Conservation (phyloP, 768 basidiomycete species). For the Leccinum pellstonianum region DNA sequence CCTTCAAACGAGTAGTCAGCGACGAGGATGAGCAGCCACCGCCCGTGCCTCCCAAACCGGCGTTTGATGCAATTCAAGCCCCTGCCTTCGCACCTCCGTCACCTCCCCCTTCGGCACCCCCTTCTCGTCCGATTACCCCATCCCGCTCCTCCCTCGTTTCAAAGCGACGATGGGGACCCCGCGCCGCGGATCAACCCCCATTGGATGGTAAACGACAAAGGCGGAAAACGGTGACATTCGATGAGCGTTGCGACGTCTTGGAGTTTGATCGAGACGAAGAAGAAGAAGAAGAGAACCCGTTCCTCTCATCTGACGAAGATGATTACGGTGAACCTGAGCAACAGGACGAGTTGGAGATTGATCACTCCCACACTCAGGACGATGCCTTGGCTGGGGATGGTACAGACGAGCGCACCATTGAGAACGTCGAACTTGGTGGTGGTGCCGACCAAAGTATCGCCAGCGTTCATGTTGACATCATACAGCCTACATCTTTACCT, state of each 20-base stretch:
- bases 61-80: not conserved
- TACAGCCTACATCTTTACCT: slow-evolving; percentile 36
- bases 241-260: slow-evolving; percentile 77
- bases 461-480: slow-evolving; percentile 70
- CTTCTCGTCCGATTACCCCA: slow-evolving; percentile 30
- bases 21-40: slow-evolving; percentile 32
- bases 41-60: slow-evolving; percentile 27
- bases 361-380: slow-evolving; percentile 13
- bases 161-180: slow-evolving; percentile 74
- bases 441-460: slow-evolving; percentile 55
- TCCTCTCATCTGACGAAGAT: slow-evolving; percentile 40
- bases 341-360: slow-evolving; percentile 9
- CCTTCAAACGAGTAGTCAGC: slow-evolving; percentile 50
- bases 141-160: slow-evolving; percentile 69
- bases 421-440: slow-evolving; percentile 43
- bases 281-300: slow-evolving; percentile 48
- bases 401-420: slow-evolving; percentile 33
- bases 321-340: slow-evolving; percentile 24
- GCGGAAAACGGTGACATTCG: slow-evolving; percentile 77
- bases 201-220: slow-evolving; percentile 45
- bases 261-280: slow-evolving; percentile 75
- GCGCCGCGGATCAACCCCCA: slow-evolving; percentile 44
- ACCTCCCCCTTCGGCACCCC: slow-evolving; percentile 44
- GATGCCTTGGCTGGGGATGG: not conserved
- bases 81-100: slow-evolving; percentile 22